phyloP scores from a whole-genome alignment of 345 rosid species.

The Pistacia integerrima region DNA sequence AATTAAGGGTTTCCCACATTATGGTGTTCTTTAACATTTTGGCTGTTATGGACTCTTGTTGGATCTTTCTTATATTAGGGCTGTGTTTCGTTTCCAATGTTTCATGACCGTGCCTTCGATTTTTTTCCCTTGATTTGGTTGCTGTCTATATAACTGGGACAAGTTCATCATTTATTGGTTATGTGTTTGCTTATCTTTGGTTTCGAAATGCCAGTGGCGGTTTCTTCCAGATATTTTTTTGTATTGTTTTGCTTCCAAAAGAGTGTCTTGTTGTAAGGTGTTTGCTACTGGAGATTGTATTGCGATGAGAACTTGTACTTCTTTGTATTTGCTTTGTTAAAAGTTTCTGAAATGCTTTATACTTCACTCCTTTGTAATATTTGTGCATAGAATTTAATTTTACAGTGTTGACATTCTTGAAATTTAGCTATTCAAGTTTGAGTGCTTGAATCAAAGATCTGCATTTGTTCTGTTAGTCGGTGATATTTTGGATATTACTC shows the following conservation, averaged over 20 bases:
- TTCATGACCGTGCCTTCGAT: constrained; percentile 21
- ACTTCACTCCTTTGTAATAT: background rate
- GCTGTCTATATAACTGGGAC: constrained; percentile 20
- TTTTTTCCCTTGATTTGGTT: constrained; percentile 23
- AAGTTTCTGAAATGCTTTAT: constrained; percentile 1
- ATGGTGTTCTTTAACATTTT: too few species aligned
- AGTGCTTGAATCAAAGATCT: too few species aligned
- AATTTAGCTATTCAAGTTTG: background rate
- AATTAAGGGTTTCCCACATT: too few species aligned
- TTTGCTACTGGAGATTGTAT: constrained; percentile 19
- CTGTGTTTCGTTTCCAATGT: too few species aligned
- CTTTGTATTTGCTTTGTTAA: background rate
- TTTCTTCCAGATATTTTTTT: constrained; percentile 4
- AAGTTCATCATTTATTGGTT: background rate
- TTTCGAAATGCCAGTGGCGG: constrained; percentile 10
- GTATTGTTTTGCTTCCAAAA: constrained; percentile 1
- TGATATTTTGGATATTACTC: background rate
- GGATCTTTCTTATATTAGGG: too few species aligned
- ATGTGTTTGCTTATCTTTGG: constrained; percentile 19
- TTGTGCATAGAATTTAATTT: background rate
- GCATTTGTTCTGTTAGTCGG: too few species aligned
- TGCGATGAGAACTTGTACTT: constrained; percentile 22
- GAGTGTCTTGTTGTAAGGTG: constrained; percentile 16
- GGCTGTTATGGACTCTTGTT: too few species aligned
- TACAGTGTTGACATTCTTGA: background rate